These are phyloP conservation scores for Ogataea wickerhamii DNA, from an alignment of 805 yeast genomes.

Conservation along the genomic window DNA sequence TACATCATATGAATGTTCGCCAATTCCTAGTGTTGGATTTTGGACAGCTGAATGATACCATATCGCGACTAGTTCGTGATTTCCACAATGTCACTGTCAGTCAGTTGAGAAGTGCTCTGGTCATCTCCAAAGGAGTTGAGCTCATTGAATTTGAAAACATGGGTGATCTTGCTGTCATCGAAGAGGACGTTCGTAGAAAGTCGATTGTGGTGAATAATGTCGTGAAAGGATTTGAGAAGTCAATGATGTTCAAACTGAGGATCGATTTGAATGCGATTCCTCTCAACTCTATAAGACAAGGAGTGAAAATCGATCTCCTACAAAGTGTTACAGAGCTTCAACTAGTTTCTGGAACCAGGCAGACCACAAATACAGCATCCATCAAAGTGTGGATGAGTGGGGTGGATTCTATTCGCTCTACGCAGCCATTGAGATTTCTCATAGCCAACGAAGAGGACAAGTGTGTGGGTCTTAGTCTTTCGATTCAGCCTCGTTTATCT, in stretches of 20 bases:
- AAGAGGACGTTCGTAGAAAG: neutral
- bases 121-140: conserved; percentile 17
- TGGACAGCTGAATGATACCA: conserved; percentile 10
- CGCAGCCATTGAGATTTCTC: conserved; percentile 21
- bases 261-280: conserved; percentile 19
- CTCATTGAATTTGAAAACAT: conserved; percentile 18
- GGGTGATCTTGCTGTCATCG: conserved; percentile 10
- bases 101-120: conserved; percentile 15
- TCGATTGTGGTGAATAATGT: conserved; percentile 17
- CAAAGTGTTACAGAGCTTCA: conserved; percentile 7
- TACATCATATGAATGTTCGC: conserved; percentile 9
- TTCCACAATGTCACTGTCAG: conserved; percentile 20
- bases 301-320: conserved; percentile 15
- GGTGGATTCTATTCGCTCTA: conserved; percentile 6
- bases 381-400: conserved; percentile 9
- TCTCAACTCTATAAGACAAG: conserved; percentile 11
- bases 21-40: conserved; percentile 24
- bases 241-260: conserved; percentile 23
- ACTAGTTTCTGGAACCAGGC: conserved; percentile 3
- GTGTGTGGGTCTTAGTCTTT: conserved; percentile 17
- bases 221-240: conserved; percentile 19
- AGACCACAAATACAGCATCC: conserved; percentile 5
- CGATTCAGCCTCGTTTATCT: conserved; percentile 30
- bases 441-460: conserved; percentile 18
- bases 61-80: conserved; percentile 11